Conservation (phyloP, 2,329 filamentous ascomycete genomes). For the Fusarium miscanthi region DNA sequence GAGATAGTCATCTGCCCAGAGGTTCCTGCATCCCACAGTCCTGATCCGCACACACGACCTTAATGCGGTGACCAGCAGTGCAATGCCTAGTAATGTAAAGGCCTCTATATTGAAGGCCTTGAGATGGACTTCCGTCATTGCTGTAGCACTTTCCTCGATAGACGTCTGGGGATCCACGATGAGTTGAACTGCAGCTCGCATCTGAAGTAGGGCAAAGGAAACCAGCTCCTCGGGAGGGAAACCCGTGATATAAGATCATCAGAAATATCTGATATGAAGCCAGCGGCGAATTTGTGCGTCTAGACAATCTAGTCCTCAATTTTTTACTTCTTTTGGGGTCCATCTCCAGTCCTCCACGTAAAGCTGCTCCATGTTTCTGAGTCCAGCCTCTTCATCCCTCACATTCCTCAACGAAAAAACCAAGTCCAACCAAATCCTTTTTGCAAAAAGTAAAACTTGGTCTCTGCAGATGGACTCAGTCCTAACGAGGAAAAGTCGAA, state of each 20-base stretch:
- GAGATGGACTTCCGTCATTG: conserved; percentile 40
- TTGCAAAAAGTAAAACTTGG: conserved; percentile 11
- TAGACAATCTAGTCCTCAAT: not conserved
- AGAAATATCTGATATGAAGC: not conserved
- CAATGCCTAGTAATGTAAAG: conserved; percentile 61
- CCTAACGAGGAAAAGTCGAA: conserved; percentile 27
- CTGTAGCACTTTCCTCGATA: conserved; percentile 35
- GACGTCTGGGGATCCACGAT: conserved; percentile 30
- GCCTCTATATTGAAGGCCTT: conserved; percentile 48
- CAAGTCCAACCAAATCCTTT: not conserved
- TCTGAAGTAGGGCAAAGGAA: not conserved
- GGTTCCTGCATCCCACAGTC: conserved; percentile 59
- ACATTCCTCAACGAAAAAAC: conserved; percentile 8
- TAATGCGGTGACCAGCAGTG: conserved; percentile 60
- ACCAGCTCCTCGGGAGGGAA: not conserved
- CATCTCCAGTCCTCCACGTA: not conserved
- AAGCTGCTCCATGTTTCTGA: conserved; percentile 2
- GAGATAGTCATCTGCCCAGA: conserved; percentile 69
- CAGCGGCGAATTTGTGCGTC: conserved; percentile 2
- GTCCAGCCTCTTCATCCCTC: conserved; percentile 6
- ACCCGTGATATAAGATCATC: conserved; percentile 22
- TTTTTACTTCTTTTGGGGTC: conserved; percentile 9
- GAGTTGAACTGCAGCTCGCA: not conserved
- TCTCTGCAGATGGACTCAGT: not conserved
- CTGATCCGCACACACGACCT: conserved; percentile 62